Evolutionary conservation across 768 basidiomycete genomes (phyloP).

Genomic region (Phylloporus sp.): DNA sequence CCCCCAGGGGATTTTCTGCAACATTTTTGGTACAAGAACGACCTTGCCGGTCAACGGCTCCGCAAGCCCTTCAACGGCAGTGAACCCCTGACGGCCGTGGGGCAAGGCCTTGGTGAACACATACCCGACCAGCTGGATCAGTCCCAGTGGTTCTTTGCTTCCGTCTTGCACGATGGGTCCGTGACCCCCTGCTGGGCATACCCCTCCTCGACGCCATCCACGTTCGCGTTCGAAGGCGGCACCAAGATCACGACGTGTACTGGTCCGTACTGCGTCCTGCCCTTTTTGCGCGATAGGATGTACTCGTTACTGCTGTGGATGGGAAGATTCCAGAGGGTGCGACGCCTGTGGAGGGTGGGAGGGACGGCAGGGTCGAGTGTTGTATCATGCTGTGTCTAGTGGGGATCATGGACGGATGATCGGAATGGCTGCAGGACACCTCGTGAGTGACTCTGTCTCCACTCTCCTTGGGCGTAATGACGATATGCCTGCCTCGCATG

Average conservation of each 20-base stretch:
- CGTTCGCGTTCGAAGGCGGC: background rate
- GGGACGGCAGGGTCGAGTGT: background rate
- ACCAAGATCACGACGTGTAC: background rate
- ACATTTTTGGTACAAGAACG: background rate
- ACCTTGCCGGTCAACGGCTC: conserved; percentile 4
- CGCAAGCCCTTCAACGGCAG: conserved; percentile 1
- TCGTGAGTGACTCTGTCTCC: background rate
- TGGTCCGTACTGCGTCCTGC: conserved; percentile 5
- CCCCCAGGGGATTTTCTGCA: background rate
- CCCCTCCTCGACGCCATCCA: background rate
- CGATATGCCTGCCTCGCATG: background rate
- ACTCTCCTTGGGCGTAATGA: background rate
- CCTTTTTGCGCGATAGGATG: conserved; percentile 1
- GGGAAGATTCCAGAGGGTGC: background rate
- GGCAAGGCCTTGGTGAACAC: background rate
- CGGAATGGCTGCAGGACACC: background rate
- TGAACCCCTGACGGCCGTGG: background rate
- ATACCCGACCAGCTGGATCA: background rate
- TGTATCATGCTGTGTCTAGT: conserved; percentile 1
- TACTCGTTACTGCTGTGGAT: background rate
- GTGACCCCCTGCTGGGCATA: background rate
- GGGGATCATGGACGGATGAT: background rate
- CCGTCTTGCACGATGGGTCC: background rate
- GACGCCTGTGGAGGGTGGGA: conserved; percentile 4
- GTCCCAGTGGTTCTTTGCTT: background rate